Conservation (phyloP, 1,284 basidiomycete species). For the Coniophora puteana region DNA sequence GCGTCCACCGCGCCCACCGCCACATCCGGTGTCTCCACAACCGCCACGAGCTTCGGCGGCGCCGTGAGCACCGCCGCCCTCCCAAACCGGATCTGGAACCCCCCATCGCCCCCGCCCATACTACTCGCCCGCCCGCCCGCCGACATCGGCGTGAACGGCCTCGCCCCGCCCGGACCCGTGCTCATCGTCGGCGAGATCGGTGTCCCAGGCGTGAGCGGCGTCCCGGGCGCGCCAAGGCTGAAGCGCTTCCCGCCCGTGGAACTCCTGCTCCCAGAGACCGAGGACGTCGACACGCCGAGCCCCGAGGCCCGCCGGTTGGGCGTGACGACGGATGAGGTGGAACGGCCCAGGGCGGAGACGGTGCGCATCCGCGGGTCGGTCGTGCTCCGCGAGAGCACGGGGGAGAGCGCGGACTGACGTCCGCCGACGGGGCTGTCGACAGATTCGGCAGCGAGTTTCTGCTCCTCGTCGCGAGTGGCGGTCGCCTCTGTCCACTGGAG, state of each 20-base stretch:
- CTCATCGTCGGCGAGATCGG: not conserved
- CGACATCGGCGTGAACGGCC: conserved; percentile 24
- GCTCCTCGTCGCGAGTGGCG: conserved; percentile 41
- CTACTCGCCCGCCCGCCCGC: conserved; percentile 18
- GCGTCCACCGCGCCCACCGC: conserved; percentile 81
- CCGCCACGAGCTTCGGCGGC: conserved; percentile 72
- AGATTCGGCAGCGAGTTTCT: conserved; percentile 19
- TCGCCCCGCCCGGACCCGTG: not conserved
- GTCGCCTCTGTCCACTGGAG: conserved; percentile 87
- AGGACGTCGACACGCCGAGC: conserved; percentile 35
- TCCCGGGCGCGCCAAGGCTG: conserved; percentile 37
- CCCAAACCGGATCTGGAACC: conserved; percentile 51
- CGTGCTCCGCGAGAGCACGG: conserved; percentile 17
- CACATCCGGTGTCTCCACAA: conserved; percentile 81
- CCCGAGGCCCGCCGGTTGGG: conserved; percentile 42
- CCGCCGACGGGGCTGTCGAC: conserved; percentile 17
- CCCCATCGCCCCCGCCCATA: conserved; percentile 22
- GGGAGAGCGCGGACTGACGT: conserved; percentile 19
- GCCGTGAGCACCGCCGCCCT: conserved; percentile 72
- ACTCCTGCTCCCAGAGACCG: conserved; percentile 14
- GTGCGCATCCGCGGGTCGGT: conserved; percentile 34
- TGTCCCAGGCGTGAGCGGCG: conserved; percentile 38
- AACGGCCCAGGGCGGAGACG: conserved; percentile 42
- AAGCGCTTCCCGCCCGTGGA: conserved; percentile 13
- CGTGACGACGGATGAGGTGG: conserved; percentile 41